Evolutionary conservation across 1,139 yeast genomes (phyloP).

Genomic region (Groenewaldozyma sp.): DNA sequence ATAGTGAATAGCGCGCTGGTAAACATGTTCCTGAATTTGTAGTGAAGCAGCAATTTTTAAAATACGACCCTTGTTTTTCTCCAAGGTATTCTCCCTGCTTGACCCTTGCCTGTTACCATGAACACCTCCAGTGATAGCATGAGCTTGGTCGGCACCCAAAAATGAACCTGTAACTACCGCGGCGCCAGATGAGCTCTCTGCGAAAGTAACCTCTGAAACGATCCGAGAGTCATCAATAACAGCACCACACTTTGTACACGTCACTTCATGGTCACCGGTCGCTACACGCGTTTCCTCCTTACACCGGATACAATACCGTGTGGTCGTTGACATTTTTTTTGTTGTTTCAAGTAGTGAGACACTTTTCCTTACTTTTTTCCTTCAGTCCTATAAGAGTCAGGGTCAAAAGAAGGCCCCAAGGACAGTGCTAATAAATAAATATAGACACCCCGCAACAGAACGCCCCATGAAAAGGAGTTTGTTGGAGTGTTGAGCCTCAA

Average conservation of each 20-base stretch:
- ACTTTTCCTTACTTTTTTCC: too few species aligned
- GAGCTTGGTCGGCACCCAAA: slow-evolving; percentile 79
- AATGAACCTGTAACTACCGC: slow-evolving; percentile 94
- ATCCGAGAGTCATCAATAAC: slow-evolving; percentile 90
- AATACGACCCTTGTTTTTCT: slow-evolving; percentile 71
- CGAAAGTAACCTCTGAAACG: slow-evolving; percentile 90
- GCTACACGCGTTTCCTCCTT: slow-evolving; percentile 1
- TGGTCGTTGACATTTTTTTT: background rate
- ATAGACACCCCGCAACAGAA: too few species aligned
- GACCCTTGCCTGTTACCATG: slow-evolving; percentile 45
- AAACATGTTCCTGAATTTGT: slow-evolving; percentile 70
- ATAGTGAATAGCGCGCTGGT: slow-evolving; percentile 84
- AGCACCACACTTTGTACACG: slow-evolving; percentile 75
- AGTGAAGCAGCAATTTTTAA: slow-evolving; percentile 71
- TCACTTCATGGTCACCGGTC: slow-evolving; percentile 38
- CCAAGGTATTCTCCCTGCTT: slow-evolving; percentile 77
- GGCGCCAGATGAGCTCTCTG: slow-evolving; percentile 87
- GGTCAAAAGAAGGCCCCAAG: too few species aligned
- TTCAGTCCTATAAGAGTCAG: too few species aligned
- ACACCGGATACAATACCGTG: background rate
- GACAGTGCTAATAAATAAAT: too few species aligned
- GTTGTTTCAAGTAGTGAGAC: too few species aligned
- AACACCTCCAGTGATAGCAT: slow-evolving; percentile 59
- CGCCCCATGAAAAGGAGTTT: too few species aligned
- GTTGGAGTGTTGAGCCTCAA: too few species aligned